Evolutionary conservation across 2,329 filamentous ascomycete species (phyloP).

Genomic region (Anthostomella pinea): DNA sequence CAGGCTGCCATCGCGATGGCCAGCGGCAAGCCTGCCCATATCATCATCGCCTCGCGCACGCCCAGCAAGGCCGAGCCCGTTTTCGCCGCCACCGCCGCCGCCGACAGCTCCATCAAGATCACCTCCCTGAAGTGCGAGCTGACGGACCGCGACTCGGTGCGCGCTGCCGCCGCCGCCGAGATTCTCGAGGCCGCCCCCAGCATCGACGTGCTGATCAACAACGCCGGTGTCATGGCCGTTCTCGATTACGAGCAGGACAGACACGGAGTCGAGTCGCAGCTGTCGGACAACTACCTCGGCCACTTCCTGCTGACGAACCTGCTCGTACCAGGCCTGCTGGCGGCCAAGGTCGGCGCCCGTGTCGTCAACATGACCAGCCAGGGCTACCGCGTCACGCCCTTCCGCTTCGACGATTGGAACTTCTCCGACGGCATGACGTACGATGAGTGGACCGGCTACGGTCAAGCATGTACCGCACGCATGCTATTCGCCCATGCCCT

Average conservation of each 20-base stretch:
- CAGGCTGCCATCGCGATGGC: constrained; percentile 21
- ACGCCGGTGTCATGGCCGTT: constrained; percentile 23
- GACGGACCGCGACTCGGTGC: constrained; percentile 22
- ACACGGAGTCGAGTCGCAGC: constrained; percentile 35
- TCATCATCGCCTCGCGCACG: constrained; percentile 25
- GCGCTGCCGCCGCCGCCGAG: constrained; percentile 15
- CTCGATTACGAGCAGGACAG: constrained; percentile 24
- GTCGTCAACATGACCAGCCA: constrained; percentile 42
- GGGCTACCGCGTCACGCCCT: constrained; percentile 36
- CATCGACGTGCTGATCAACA: constrained; percentile 25
- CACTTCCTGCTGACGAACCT: constrained; percentile 47
- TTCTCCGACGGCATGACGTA: constrained; percentile 37
- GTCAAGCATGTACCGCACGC: constrained; percentile 47
- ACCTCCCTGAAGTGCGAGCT: constrained; percentile 24
- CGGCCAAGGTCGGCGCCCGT: constrained; percentile 35
- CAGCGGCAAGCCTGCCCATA: constrained; percentile 16
- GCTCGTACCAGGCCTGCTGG: constrained; percentile 40
- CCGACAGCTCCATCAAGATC: constrained; percentile 18
- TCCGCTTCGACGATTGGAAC: constrained; percentile 42
- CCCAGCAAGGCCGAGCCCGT: constrained; percentile 21
- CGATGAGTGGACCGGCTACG: constrained; percentile 42
- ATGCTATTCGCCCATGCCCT: constrained; percentile 39
- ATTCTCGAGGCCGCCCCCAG: constrained; percentile 17
- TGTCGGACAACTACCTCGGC: constrained; percentile 48
- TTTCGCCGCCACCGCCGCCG: constrained; percentile 14